A percentile compares a stretch with the other conserved stretches of the same genome.
Conservation (phyloP, 345 rosid species). For the Arabis alpina region DNA sequence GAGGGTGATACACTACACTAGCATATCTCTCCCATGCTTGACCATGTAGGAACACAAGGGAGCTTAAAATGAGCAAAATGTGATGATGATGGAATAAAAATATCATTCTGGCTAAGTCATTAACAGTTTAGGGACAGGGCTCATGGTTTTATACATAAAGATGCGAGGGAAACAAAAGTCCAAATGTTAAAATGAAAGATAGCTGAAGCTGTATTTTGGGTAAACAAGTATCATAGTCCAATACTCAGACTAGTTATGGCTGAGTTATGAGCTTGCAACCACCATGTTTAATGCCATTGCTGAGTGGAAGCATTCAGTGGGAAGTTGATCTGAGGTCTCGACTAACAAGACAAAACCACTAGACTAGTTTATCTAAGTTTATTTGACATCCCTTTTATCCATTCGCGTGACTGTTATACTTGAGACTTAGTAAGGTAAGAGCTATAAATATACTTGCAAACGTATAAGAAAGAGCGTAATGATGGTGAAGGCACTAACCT, state of each 20-base stretch:
- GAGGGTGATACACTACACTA: conserved; percentile 15
- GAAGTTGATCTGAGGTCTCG: conserved; percentile 1
- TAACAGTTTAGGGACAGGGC: background rate
- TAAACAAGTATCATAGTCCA: background rate
- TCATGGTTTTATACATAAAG: background rate
- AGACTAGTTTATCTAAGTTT: background rate
- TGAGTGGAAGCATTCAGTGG: conserved; percentile 5
- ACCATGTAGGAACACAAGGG: conserved; percentile 8
- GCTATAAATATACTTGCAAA: background rate
- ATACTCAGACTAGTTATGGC: background rate
- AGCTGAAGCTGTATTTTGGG: conserved; percentile 9
- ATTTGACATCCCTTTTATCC: background rate
- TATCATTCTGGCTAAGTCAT: conserved; percentile 13
- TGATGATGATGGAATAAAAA: background rate
- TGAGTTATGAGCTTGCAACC: conserved; percentile 4
- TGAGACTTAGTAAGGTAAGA: conserved; percentile 3
- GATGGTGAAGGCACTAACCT: conserved; percentile 58
- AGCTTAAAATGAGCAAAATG: conserved; percentile 24
- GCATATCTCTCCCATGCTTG: conserved; percentile 27
- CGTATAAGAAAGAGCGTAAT: conserved; percentile 3
- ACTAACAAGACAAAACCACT: background rate
- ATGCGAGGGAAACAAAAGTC: background rate
- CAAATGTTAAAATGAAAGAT: background rate
- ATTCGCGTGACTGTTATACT: background rate
- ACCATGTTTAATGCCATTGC: conserved; percentile 4